phyloP scores from a whole-genome alignment of 768 basidiomycete genomes.

The Boletus eberwhitei region DNA sequence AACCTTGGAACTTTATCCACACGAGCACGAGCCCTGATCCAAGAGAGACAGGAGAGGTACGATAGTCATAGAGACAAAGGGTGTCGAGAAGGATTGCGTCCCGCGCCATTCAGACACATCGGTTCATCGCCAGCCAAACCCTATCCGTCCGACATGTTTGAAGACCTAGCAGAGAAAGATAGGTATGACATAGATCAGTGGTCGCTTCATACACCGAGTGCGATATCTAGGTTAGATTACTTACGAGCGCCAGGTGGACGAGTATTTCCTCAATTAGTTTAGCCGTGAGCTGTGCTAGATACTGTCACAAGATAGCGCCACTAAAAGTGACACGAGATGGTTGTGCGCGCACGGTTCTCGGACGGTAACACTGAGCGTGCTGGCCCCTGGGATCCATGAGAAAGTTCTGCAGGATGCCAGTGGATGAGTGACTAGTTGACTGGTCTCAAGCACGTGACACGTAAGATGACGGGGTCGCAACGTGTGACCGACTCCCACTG shows the following conservation, averaged over 20 bases:
- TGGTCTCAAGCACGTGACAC: background rate
- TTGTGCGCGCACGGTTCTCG: background rate
- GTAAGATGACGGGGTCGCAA: background rate
- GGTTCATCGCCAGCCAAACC: background rate
- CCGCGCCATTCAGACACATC: background rate
- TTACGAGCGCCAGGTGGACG: background rate
- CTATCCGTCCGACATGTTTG: no score
- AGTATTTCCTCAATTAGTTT: background rate
- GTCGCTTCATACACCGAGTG: no score
- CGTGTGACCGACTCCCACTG: slow-evolving; percentile 5
- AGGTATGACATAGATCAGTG: no score
- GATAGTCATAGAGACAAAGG: background rate
- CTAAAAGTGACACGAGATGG: background rate
- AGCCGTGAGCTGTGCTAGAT: no score
- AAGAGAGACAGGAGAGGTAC: background rate
- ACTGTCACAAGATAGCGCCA: background rate
- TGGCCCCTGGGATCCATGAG: background rate
- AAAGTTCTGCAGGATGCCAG: no score
- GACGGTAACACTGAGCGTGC: background rate
- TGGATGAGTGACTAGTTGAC: no score
- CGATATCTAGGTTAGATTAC: no score
- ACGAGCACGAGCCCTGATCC: background rate
- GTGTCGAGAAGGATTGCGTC: background rate
- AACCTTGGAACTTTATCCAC: background rate
- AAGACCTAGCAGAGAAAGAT: background rate